Evolutionary conservation across 129 eudicot species (phyloP).

Genomic region (Tagetes patula): DNA sequence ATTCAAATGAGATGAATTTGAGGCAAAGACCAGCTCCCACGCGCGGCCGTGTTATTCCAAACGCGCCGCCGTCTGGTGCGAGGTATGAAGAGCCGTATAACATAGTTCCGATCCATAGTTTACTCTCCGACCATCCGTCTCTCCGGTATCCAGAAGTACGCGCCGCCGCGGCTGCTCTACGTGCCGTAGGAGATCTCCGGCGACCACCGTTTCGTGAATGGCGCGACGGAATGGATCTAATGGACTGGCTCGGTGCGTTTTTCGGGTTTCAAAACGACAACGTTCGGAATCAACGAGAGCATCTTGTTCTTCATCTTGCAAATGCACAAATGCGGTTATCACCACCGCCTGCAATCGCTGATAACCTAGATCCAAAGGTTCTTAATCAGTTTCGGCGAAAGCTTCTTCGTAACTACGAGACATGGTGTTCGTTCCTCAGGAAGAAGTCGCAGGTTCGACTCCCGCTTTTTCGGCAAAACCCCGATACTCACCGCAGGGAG

Average conservation of each 20-base stretch:
- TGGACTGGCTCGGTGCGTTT: conserved; percentile 87
- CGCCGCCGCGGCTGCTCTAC: conserved; percentile 77
- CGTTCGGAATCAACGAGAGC: conserved; percentile 86
- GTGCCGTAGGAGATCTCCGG: conserved; percentile 69
- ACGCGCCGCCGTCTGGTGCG: conserved; percentile 43
- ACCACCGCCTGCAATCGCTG: conserved; percentile 61
- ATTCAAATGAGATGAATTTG: conserved; percentile 54
- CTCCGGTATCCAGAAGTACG: conserved; percentile 79
- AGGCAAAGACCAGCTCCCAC: conserved; percentile 64
- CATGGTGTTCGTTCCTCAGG: conserved; percentile 75
- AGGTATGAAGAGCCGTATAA: conserved; percentile 47
- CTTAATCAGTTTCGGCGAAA: conserved; percentile 69
- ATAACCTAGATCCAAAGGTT: conserved; percentile 57
- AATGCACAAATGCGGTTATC: conserved; percentile 86
- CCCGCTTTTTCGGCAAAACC: conserved; percentile 45
- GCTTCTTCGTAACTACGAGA: conserved; percentile 61
- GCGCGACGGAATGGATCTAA: conserved; percentile 66
- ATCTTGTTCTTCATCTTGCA: conserved; percentile 82
- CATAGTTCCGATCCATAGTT: conserved; percentile 73
- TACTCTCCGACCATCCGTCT: conserved; percentile 68
- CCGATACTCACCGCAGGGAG: conserved; percentile 62
- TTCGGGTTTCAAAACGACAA: conserved; percentile 87
- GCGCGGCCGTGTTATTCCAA: conserved; percentile 50
- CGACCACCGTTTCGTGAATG: conserved; percentile 68
- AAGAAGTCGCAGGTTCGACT: conserved; percentile 54